Conservation (phyloP, 352 stramenopile species). For the Phytophthora podocarpi region DNA sequence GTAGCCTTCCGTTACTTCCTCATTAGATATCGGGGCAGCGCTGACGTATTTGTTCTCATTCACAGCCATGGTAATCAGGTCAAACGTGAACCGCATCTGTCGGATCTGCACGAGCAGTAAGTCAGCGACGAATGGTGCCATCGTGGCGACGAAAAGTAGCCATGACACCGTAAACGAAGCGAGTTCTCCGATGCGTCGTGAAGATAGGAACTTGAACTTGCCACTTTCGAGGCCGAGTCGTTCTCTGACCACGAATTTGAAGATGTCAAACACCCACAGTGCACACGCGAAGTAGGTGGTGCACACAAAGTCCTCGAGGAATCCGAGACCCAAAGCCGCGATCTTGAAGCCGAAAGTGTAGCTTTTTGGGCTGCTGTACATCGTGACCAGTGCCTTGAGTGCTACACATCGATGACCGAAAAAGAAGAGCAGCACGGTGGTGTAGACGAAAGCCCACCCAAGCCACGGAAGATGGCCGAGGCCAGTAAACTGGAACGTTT, state of each 20-base stretch:
- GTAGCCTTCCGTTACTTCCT: conserved; percentile 41
- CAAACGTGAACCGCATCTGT: conserved; percentile 49
- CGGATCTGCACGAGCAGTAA: conserved; percentile 39
- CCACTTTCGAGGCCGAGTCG: not conserved
- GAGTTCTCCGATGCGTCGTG: too few relatives aligned
- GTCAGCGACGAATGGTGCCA: conserved; percentile 40
- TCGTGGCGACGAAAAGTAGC: conserved; percentile 23
- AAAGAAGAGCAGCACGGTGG: conserved; percentile 23
- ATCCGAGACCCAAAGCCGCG: conserved; percentile 22
- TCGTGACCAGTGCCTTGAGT: conserved; percentile 21
- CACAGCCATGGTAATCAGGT: conserved; percentile 31
- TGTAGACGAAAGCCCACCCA: conserved; percentile 31
- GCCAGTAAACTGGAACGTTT: too few relatives aligned
- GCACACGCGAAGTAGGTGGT: conserved; percentile 25
- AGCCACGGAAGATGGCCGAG: too few relatives aligned
- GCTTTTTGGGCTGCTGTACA: conserved; percentile 24
- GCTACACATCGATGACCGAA: conserved; percentile 9
- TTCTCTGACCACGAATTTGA: not conserved
- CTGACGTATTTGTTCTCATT: conserved; percentile 42
- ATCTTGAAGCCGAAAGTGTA: conserved; percentile 20
- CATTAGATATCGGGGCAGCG: conserved; percentile 28
- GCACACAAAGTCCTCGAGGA: conserved; percentile 37
- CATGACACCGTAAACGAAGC: conserved; percentile 10
- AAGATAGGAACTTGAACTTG: too few relatives aligned
- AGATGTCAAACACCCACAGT: conserved; percentile 27